Conservation (phyloP, 768 basidiomycete species). For the Pleurotus tuoliensis region DNA sequence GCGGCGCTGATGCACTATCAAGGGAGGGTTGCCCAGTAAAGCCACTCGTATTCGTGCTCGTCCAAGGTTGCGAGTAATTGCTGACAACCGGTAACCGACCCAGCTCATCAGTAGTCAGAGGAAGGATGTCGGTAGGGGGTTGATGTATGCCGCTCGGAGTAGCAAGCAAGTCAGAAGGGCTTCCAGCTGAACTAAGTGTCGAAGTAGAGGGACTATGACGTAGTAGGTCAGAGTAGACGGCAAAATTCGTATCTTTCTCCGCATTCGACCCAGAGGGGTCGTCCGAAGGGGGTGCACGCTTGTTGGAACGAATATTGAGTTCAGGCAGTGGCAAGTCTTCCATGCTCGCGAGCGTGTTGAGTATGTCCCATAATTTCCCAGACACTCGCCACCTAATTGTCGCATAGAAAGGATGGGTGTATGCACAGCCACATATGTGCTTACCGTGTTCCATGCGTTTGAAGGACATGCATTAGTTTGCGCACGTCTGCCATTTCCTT, state of each 20-base stretch:
- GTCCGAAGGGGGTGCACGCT: neutral
- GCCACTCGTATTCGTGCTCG: too few species aligned
- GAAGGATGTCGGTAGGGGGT: neutral
- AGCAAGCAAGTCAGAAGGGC: neutral
- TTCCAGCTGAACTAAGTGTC: neutral
- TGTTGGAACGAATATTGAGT: neutral
- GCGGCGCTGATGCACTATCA: too few species aligned
- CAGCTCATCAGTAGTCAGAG: neutral
- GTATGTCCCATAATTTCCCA: conserved; percentile 12
- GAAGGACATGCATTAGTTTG: conserved; percentile 35
- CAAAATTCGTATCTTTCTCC: neutral
- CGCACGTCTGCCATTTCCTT: conserved; percentile 40
- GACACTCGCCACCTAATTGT: conserved; percentile 13
- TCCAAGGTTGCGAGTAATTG: neutral
- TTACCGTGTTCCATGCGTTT: conserved; percentile 14
- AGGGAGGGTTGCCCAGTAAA: too few species aligned
- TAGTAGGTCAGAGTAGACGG: neutral
- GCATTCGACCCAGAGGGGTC: neutral
- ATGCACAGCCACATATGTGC: neutral
- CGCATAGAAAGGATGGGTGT: neutral
- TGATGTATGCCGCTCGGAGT: neutral
- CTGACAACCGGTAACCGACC: neutral
- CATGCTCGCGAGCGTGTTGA: neutral
- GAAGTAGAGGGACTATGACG: neutral
- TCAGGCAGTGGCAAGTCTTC: neutral